Conservation (phyloP, 2,329 filamentous ascomycete species). For the Nemania sp. region DNA sequence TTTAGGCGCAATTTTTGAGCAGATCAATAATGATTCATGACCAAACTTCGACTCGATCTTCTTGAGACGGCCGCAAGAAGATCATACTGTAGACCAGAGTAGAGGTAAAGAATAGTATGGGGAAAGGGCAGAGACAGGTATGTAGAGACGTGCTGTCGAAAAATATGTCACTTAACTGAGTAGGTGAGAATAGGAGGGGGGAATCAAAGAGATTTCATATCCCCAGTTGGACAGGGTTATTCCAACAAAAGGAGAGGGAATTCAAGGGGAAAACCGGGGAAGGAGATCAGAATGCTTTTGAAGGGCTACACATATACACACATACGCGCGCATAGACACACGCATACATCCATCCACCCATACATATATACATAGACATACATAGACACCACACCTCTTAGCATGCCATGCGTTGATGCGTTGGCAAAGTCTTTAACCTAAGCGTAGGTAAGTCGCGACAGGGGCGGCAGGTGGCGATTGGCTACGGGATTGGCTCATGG, state of each 20-base stretch:
- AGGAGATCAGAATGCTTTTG: conserved; percentile 27
- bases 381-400: conserved; percentile 41
- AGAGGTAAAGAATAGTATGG: not conserved
- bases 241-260: conserved; percentile 17
- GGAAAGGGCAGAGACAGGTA: not conserved
- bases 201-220: not conserved
- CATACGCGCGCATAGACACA: conserved; percentile 36
- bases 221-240: not conserved
- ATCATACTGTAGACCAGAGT: not conserved
- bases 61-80: conserved; percentile 3
- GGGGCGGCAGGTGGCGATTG: conserved; percentile 37
- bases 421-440: conserved; percentile 42
- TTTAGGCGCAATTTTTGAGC: conserved; percentile 41
- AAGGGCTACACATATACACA: conserved; percentile 30
- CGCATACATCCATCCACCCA: conserved; percentile 30
- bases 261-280: conserved; percentile 18
- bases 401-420: conserved; percentile 44
- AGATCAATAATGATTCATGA: conserved; percentile 43
- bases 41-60: conserved; percentile 21
- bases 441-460: conserved; percentile 32
- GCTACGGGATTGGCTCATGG: conserved; percentile 24
- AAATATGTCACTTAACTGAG: conserved; percentile 15
- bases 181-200: not conserved
- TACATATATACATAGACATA: conserved; percentile 36
- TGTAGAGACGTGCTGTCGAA: conserved; percentile 8